Evolutionary conservation across 805 yeast species (phyloP), one percentile per base, ranked within the genome.

Genomic region (Wickerhamomyces subpelliculosus): DNA sequence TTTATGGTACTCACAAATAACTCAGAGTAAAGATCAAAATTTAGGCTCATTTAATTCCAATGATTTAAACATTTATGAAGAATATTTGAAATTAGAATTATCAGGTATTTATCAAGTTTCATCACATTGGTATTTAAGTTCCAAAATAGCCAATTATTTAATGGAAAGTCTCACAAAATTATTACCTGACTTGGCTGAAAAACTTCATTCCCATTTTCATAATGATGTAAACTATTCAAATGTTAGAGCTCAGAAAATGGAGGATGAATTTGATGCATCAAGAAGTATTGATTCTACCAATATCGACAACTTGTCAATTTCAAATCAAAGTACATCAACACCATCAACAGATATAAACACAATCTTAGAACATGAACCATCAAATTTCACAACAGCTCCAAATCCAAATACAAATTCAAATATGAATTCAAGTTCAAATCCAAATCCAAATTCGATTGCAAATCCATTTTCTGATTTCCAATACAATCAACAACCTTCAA

Each of bases 41-140:
- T 25, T 40, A 1, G 39, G 36, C 5, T 24, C 39, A 4, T 45
- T 60, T 31, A 56, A 52, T 29, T 37, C 46, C 7, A 61, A 57
- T 10, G 76, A 73, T 40, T 51, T 72, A 34, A 64, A 60, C 13
- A 59, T 64, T 7, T 70, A 68, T 46, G 61, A 68, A 20, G 75
- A 73, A 42, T 73, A 71, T 42, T 65, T 73, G 43, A 70, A 68
- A 43, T 51, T 73, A 20, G 73, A 73, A 35, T 53, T 73, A 13
- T 67, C 70, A 12, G 74, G 76, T 7, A 67, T 71, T 12, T 64
- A 61, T 37, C 70, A 72, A 36, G 70, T 73, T 16, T 68, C 77
- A 3, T 47, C 61, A n/a, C 77, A 72, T 45, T 73, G 77, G 75
- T 62, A 65, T 21, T 48, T 73, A 21, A 68, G 78, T 11, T 63